Evolutionary conservation across 805 yeast species (phyloP).

Genomic region (Nakazawaea ishiwadae): DNA sequence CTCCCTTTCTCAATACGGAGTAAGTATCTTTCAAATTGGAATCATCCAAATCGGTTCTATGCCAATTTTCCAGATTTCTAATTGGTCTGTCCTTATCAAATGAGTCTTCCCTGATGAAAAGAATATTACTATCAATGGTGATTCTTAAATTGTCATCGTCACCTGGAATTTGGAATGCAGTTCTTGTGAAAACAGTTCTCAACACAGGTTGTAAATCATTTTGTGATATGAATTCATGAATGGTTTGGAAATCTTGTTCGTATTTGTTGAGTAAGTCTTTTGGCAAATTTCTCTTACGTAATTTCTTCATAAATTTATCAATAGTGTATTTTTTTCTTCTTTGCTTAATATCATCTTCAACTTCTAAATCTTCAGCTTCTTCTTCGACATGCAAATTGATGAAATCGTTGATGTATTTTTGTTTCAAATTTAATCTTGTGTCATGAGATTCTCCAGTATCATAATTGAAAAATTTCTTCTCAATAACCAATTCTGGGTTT

Average conservation of each 20-base stretch:
- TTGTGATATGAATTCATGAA: constrained; percentile 59
- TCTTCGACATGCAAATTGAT: constrained; percentile 25
- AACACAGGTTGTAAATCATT: constrained; percentile 77
- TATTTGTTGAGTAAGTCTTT: constrained; percentile 46
- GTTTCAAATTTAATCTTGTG: constrained; percentile 66
- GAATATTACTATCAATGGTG: constrained; percentile 82
- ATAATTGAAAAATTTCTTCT: constrained; percentile 69
- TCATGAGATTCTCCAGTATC: constrained; percentile 42
- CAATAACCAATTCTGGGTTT: constrained; percentile 66
- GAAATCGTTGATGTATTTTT: constrained; percentile 75
- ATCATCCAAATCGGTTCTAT: constrained; percentile 82
- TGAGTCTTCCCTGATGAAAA: constrained; percentile 86
- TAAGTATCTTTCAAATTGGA: constrained; percentile 56
- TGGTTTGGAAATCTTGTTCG: constrained; percentile 49
- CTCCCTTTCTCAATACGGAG: constrained; percentile 78
- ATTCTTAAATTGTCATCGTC: constrained; percentile 83
- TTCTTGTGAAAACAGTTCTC: constrained; percentile 82
- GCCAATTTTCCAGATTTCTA: constrained; percentile 88
- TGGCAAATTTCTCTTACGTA: constrained; percentile 58
- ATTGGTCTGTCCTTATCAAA: constrained; percentile 83
- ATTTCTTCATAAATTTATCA: constrained; percentile 52
- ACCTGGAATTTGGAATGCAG: constrained; percentile 98
- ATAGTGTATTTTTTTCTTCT: constrained; percentile 20
- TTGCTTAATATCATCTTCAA: constrained; percentile 26
- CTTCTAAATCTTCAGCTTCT: constrained; percentile 29